Evolutionary conservation across 352 stramenopile genomes (phyloP), one percentile per base, ranked within the genome.

Genomic region (Phytopythium oedochilum): DNA sequence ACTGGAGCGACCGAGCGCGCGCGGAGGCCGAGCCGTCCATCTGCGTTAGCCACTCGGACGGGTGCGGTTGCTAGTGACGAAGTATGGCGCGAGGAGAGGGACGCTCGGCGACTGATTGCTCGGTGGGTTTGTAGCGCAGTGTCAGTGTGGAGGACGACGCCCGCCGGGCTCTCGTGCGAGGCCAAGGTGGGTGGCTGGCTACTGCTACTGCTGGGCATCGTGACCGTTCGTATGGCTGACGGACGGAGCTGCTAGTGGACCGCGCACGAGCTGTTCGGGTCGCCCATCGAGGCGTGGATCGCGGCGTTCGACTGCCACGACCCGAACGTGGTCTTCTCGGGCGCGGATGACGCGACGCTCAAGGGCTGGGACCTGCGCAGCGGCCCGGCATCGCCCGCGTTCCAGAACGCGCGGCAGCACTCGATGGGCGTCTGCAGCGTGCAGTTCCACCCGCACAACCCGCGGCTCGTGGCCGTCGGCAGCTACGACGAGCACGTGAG

Each of bases 391-490:
- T 22, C 62, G 14, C 74, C 76, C 51, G 77, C 68, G 20, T 87
- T 91, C 64, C 71, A 83, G 67, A 80, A 83, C 59, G 8, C 64
- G 20, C 68, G 75, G 32, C 56, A 86, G 53, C 85, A 89, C 64
- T 76, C 72, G 1, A 93, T 92, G 83, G 85, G 85, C 39, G 81
- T 94, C 26, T 94, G 85, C 66, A 88, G 78, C 66, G 87, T 94
- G 56, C 85, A 94, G 63, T 92, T 82, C 43, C 83, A 94, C 49
- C 83, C 81, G 53, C 59, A 86, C 35, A 49, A 87, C 45, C 68
- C 80, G 48, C 59, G 69, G 17, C 58, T 92, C 25, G 70, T 92
- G 52, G 85, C 78, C 7, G 77, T 93, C 12, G 85, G 85, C 38
- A 94, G 85, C 73, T 94, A 93, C 67, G 85, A 94, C 59, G 83